Conservation (phyloP, 2,329 filamentous ascomycete genomes). For the Fusarium scirpi region DNA sequence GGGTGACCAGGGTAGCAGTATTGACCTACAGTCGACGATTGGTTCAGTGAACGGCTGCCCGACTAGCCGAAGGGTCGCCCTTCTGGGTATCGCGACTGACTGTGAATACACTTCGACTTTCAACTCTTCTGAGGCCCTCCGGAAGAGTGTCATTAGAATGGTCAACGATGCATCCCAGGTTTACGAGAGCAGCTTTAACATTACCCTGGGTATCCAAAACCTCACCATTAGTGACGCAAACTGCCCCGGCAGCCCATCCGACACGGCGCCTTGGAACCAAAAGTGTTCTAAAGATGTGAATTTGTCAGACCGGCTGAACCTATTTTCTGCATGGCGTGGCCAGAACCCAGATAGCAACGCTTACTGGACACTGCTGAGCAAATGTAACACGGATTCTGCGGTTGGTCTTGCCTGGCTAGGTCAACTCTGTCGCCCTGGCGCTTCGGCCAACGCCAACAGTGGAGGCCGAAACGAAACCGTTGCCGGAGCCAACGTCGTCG, state of each 20-base stretch:
- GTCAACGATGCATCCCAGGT: constrained; percentile 89
- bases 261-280: constrained; percentile 85
- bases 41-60: constrained; percentile 88
- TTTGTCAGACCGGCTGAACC: constrained; percentile 83
- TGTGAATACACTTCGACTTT: constrained; percentile 87
- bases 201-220: constrained; percentile 90
- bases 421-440: constrained; percentile 77
- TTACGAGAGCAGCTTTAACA: constrained; percentile 94
- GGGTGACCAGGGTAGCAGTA: constrained; percentile 76
- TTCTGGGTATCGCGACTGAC: constrained; percentile 92
- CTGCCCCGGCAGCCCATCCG: constrained; percentile 78
- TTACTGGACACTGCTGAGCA: constrained; percentile 91
- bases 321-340: constrained; percentile 91
- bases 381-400: constrained; percentile 82
- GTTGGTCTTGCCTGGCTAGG: constrained; percentile 95
- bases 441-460: constrained; percentile 63
- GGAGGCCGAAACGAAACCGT: constrained; percentile 75
- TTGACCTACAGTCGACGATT: constrained; percentile 83
- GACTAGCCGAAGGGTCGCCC: constrained; percentile 87
- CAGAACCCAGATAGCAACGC: constrained; percentile 82
- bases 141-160: constrained; percentile 81
- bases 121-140: constrained; percentile 69
- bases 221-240: constrained; percentile 78
- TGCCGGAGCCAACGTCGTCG: constrained; percentile 88
- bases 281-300: constrained; percentile 72